Evolutionary conservation across 768 basidiomycete species (phyloP).

Genomic region (Serendipita sp.): DNA sequence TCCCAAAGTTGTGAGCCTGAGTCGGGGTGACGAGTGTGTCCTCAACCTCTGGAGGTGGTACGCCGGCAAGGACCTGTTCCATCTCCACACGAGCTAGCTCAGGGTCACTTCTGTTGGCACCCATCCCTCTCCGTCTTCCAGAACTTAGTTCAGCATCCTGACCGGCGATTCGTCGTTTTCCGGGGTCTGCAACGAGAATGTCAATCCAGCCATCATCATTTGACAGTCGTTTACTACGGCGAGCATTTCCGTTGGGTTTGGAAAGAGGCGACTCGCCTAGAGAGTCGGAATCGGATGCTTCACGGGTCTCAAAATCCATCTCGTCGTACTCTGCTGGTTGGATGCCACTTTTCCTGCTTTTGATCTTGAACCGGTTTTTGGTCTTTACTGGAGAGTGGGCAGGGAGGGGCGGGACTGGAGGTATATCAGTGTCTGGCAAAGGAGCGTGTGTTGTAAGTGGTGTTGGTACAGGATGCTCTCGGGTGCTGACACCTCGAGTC

Average conservation of each 20-base stretch:
- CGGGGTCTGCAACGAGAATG: constrained; percentile 48
- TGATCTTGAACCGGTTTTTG: neutral
- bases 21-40: neutral
- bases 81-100: constrained; percentile 60
- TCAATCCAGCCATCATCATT: constrained; percentile 77
- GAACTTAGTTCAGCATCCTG: constrained; percentile 32
- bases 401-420: neutral
- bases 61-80: constrained; percentile 35
- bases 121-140: constrained; percentile 15
- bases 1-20: neutral
- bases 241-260: constrained; percentile 37
- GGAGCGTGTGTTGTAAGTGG: neutral
- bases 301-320: constrained; percentile 67
- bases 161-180: constrained; percentile 32
- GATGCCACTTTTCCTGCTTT: neutral
- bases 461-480: neutral
- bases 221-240: constrained; percentile 24
- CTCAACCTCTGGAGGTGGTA: constrained; percentile 4
- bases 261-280: constrained; percentile 25
- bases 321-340: constrained; percentile 46
- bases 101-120: constrained; percentile 33
- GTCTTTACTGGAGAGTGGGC: neutral
- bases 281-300: constrained; percentile 9
- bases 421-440: constrained; percentile 5
- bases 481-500: constrained; percentile 2